Conservation (phyloP, 2,329 filamentous ascomycete genomes). For the Claviceps fusiformis region DNA sequence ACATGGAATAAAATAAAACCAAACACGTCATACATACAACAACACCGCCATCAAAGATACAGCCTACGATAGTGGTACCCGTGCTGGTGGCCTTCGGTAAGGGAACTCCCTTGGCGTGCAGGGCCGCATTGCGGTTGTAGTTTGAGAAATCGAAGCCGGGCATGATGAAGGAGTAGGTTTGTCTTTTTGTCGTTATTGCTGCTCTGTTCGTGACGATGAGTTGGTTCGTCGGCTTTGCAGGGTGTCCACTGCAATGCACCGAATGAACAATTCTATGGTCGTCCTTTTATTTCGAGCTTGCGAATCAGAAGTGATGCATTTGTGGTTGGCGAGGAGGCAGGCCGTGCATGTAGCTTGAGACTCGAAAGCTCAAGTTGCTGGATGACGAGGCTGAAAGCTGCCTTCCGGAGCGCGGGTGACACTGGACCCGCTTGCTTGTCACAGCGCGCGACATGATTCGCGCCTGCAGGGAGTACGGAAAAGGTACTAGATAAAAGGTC, state of each 20-base stretch:
- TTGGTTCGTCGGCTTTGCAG: neutral
- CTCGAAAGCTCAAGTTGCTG: no score
- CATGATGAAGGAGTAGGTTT: constrained; percentile 43
- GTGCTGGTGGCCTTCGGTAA: constrained; percentile 97
- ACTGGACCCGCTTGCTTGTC: no score
- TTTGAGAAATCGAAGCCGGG: constrained; percentile 98
- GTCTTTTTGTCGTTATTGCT: constrained; percentile 2
- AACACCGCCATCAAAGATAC: constrained; percentile 89
- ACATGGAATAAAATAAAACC: neutral
- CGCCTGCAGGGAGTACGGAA: no score
- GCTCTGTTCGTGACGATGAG: neutral
- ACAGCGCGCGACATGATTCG: no score
- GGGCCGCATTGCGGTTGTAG: constrained; percentile 95
- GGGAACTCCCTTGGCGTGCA: constrained; percentile 87
- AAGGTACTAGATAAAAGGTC: no score
- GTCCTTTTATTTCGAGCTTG: no score
- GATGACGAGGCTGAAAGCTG: constrained; percentile 44
- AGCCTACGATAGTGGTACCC: constrained; percentile 96
- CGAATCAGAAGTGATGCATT: no score
- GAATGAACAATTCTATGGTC: neutral
- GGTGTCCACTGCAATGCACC: neutral
- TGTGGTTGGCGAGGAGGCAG: no score
- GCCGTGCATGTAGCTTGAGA: no score
- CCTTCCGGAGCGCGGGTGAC: no score
- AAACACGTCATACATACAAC: constrained; percentile 49